Evolutionary conservation across 805 yeast species (phyloP).

Genomic region (Naumovozyma castellii): DNA sequence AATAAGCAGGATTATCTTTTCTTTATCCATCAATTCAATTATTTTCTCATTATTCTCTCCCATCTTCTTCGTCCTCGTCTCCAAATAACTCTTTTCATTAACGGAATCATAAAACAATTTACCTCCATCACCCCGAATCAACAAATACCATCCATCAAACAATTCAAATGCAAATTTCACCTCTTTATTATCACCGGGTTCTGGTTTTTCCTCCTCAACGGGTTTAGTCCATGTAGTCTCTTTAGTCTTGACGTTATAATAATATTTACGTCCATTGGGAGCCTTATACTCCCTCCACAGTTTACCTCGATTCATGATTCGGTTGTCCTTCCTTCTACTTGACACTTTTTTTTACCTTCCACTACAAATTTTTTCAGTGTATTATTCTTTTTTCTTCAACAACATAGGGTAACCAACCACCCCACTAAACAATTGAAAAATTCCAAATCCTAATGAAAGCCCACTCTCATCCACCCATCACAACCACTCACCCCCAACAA

Average conservation of each 20-base stretch:
- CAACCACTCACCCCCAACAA: not conserved
- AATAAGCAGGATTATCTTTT: conserved; percentile 16
- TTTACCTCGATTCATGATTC: conserved; percentile 1
- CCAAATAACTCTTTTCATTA: not conserved
- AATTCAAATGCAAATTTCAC: conserved; percentile 11
- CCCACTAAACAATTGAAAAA: too few relatives aligned
- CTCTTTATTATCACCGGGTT: conserved; percentile 3
- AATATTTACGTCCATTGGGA: conserved; percentile 32
- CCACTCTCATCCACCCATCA: not conserved
- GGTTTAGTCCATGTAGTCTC: conserved; percentile 35
- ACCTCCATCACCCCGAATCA: conserved; percentile 34
- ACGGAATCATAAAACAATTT: conserved; percentile 33
- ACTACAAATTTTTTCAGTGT: too few relatives aligned
- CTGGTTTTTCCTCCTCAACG: conserved; percentile 3
- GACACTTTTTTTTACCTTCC: not conserved
- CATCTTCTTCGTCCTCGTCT: conserved; percentile 15
- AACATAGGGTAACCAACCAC: too few relatives aligned
- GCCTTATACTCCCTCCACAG: conserved; percentile 33
- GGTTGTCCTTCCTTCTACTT: too few relatives aligned
- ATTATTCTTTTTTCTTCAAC: not conserved
- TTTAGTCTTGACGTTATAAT: conserved; percentile 31
- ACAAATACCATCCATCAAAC: conserved; percentile 33
- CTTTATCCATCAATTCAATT: conserved; percentile 22
- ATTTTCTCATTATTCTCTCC: conserved; percentile 22
- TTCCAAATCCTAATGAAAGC: too few relatives aligned